A percentile compares a stretch with the other conserved stretches of the same genome.
These are phyloP conservation scores for Phaffomyces opuntiae DNA, from an alignment of 805 yeast species.

Conservation along the genomic window DNA sequence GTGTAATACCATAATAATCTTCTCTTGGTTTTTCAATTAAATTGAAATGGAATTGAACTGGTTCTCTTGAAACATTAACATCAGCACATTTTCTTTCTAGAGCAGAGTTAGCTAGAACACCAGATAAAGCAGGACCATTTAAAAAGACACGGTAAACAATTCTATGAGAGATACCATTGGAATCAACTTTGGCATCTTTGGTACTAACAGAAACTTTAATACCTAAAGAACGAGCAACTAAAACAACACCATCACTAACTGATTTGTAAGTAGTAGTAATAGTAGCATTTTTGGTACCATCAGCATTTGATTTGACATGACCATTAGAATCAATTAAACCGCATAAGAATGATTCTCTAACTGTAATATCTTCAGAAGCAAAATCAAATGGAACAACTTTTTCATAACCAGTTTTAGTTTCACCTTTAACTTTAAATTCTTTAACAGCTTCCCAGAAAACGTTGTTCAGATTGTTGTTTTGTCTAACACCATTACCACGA, in stretches of 20 bases:
- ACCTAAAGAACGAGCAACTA: slow-evolving; percentile 38
- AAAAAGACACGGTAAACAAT: slow-evolving; percentile 12
- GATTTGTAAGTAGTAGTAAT: slow-evolving; percentile 26
- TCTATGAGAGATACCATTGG: not conserved
- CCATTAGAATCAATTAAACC: slow-evolving; percentile 39
- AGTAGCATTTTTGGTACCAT: slow-evolving; percentile 18
- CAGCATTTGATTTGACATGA: slow-evolving; percentile 16
- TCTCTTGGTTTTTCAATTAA: slow-evolving; percentile 19
- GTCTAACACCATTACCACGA: too few relatives aligned
- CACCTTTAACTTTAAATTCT: slow-evolving; percentile 14
- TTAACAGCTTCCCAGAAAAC: slow-evolving; percentile 26
- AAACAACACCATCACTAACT: slow-evolving; percentile 30
- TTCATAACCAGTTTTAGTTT: slow-evolving; percentile 1
- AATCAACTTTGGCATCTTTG: slow-evolving; percentile 15
- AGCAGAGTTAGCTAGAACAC: slow-evolving; percentile 24
- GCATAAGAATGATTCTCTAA: slow-evolving; percentile 38
- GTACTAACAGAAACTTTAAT: slow-evolving; percentile 28
- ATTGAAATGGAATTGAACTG: slow-evolving; percentile 24
- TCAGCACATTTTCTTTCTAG: slow-evolving; percentile 12
- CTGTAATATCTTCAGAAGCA: slow-evolving; percentile 29
- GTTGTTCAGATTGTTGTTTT: slow-evolving; percentile 4
- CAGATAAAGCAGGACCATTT: slow-evolving; percentile 22
- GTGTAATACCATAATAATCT: slow-evolving; percentile 37
- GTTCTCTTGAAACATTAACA: slow-evolving; percentile 4
- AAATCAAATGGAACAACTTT: slow-evolving; percentile 30